Percentiles rank a stretch among this genome's conserved stretches.
phyloP scores from a whole-genome alignment of 768 basidiomycete genomes.

The Lactifluus rugatus region DNA sequence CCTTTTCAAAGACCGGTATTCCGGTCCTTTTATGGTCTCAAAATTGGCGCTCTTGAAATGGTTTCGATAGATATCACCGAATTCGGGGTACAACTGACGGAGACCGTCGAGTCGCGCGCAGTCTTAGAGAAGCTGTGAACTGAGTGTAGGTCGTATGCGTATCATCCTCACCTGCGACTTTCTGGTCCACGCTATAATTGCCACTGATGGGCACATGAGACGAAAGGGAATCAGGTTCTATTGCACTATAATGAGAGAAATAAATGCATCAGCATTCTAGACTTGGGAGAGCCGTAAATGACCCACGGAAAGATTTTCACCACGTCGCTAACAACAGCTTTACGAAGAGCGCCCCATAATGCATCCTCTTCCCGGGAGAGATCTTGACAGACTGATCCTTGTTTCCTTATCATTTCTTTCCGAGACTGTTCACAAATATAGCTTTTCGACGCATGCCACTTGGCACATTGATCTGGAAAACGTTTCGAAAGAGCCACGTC shows the following conservation, averaged over 20 bases:
- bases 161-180: background rate
- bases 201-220: too few species aligned
- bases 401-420: background rate
- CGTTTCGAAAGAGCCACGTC: background rate
- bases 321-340: background rate
- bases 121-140: background rate
- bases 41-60: background rate
- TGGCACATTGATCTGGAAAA: background rate
- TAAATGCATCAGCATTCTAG: background rate
- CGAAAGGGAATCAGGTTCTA: background rate
- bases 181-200: background rate
- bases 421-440: background rate
- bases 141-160: background rate
- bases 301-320: background rate
- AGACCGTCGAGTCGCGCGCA: background rate
- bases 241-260: background rate
- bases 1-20: background rate
- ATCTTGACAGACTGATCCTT: background rate
- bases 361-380: background rate
- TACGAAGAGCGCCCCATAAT: background rate
- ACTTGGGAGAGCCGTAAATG: background rate
- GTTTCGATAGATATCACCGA: background rate
- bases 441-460: background rate
- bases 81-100: background rate
- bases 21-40: background rate